These are phyloP conservation scores for Pleurotus ostreatus DNA, from an alignment of 768 basidiomycete species.

Conservation along the genomic window DNA sequence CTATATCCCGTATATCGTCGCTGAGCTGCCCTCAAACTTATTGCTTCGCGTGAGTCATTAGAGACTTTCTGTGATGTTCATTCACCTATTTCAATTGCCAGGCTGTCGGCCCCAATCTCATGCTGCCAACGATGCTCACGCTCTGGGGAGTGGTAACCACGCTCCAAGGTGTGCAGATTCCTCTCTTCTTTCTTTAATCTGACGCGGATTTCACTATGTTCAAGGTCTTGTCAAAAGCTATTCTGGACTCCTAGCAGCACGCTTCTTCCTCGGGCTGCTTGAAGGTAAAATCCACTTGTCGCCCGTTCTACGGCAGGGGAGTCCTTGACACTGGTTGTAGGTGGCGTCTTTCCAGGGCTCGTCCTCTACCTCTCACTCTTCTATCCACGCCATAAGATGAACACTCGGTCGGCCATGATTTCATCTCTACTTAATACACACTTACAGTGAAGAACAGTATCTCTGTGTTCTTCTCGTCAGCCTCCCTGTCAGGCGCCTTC, in stretches of 20 bases:
- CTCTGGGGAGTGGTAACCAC: constrained; percentile 22
- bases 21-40: constrained; percentile 61
- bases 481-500: constrained; percentile 62
- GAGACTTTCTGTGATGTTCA: no score
- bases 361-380: constrained; percentile 57
- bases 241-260: constrained; percentile 38
- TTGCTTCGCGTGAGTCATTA: constrained; percentile 41
- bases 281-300: constrained; percentile 25
- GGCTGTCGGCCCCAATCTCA: constrained; percentile 51
- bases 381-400: constrained; percentile 46
- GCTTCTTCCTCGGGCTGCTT: constrained; percentile 49
- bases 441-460: constrained; percentile 26
- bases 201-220: neutral
- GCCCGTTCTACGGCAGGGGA: no score
- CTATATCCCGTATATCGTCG: constrained; percentile 47
- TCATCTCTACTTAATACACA: no score
- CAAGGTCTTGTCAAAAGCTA: constrained; percentile 45
- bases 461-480: constrained; percentile 45
- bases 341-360: constrained; percentile 53
- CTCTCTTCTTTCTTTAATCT: neutral
- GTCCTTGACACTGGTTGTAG: no score
- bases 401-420: constrained; percentile 20
- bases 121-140: constrained; percentile 57
- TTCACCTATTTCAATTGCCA: constrained; percentile 7
- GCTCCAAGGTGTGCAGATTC: constrained; percentile 42